A percentile compares a stretch with the other conserved stretches of the same genome.
phyloP scores from a whole-genome alignment of 1,139 yeast genomes.

The Saccharomyces hybrid region DNA sequence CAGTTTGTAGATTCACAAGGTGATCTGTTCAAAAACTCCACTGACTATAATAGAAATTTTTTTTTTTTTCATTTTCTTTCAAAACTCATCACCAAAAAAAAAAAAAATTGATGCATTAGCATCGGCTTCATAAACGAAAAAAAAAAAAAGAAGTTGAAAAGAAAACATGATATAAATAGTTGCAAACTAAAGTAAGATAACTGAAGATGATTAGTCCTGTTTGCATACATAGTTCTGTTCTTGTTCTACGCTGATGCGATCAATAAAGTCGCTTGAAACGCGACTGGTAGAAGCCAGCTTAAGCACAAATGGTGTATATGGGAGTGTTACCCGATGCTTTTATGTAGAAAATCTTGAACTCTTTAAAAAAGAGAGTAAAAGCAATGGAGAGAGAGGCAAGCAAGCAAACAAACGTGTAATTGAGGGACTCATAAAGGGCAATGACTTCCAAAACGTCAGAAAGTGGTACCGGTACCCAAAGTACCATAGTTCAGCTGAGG shows the following conservation, averaged over 20 bases:
- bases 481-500: background rate
- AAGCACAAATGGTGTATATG: background rate
- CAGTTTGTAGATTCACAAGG: background rate
- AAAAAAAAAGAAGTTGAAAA: background rate
- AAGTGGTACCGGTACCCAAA: background rate
- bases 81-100: constrained; percentile 2
- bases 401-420: background rate
- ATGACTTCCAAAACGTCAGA: background rate
- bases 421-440: background rate
- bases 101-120: background rate
- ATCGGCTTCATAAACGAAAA: constrained; percentile 1
- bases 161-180: background rate
- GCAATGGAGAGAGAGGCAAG: background rate
- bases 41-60: background rate
- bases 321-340: background rate
- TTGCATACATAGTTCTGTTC: background rate
- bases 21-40: background rate
- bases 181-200: background rate
- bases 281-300: background rate
- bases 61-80: background rate
- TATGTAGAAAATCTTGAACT: background rate
- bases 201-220: background rate
- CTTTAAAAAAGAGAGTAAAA: background rate
- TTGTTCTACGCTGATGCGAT: background rate
- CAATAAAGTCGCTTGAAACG: background rate